A percentile compares a stretch with the other conserved stretches of the same genome.
phyloP scores from a whole-genome alignment of 2,329 filamentous ascomycete species.

The Fusarium anthophilum region DNA sequence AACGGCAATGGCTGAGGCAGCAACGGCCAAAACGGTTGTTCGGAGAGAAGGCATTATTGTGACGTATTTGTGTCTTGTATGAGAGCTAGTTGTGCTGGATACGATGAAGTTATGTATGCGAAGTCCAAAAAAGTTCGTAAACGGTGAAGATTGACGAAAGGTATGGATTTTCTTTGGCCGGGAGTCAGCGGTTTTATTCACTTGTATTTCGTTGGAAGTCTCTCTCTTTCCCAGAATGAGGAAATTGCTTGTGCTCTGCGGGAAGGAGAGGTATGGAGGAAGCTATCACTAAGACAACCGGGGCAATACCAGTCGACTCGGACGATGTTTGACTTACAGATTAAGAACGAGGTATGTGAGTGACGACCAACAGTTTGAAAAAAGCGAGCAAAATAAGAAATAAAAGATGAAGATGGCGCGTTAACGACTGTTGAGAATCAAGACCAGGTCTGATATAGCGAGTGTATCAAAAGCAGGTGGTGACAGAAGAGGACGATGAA shows the following conservation, averaged over 20 bases:
- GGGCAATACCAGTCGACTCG: neutral
- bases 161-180: constrained; percentile 4
- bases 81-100: constrained; percentile 5
- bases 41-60: constrained; percentile 65
- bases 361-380: neutral
- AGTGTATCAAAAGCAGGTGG: constrained; percentile 28
- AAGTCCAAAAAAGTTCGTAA: constrained; percentile 17
- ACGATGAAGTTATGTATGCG: constrained; percentile 3
- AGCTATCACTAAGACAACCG: constrained; percentile 28
- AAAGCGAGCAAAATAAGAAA: constrained; percentile 3
- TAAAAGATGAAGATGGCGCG: neutral
- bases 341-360: neutral
- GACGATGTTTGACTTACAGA: constrained; percentile 22
- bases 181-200: constrained; percentile 24
- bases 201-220: neutral
- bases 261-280: constrained; percentile 26
- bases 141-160: constrained; percentile 13
- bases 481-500: constrained; percentile 15
- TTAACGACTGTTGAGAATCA: constrained; percentile 20
- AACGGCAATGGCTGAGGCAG: constrained; percentile 59
- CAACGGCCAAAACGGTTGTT: constrained; percentile 63
- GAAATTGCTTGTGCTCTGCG: neutral
- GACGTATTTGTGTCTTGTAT: constrained; percentile 3
- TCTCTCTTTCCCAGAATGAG: constrained; percentile 1
- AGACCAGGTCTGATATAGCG: constrained; percentile 18